Conservation (phyloP, 2,329 filamentous ascomycete genomes). For the Setomelanomma holmii region DNA sequence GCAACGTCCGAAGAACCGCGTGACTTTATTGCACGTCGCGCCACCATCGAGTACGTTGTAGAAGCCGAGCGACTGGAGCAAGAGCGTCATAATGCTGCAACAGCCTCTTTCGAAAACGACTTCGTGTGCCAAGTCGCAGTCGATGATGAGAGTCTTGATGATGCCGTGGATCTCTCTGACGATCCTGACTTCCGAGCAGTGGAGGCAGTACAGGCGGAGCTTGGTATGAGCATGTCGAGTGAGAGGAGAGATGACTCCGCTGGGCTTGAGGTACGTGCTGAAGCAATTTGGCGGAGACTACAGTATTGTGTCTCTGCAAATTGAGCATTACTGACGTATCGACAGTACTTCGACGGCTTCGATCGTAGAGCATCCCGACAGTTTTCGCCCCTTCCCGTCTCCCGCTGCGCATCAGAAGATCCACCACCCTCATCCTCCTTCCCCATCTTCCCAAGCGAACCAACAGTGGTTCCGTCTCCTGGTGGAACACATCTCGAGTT, state of each 20-base stretch:
- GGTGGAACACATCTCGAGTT: constrained; percentile 13
- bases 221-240: neutral
- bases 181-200: neutral
- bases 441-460: neutral
- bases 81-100: neutral
- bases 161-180: neutral
- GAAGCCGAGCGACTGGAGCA: neutral
- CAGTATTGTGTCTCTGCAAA: too few relatives aligned
- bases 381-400: neutral
- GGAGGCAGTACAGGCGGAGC: neutral
- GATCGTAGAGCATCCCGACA: neutral
- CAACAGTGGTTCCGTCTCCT: neutral
- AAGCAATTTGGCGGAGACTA: too few relatives aligned
- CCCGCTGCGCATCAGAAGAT: constrained; percentile 1
- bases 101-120: neutral
- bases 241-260: neutral
- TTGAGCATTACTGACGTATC: accelerated
- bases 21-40: neutral
- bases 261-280: neutral
- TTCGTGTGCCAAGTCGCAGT: neutral
- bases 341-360: neutral
- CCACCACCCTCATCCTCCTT: neutral
- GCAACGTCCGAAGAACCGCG: neutral
- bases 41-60: constrained; percentile 1
- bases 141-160: neutral